Base-by-base conservation (phyloP, 2,329 filamentous ascomycete genomes). In the Fusarium odoratissimum region DNA sequence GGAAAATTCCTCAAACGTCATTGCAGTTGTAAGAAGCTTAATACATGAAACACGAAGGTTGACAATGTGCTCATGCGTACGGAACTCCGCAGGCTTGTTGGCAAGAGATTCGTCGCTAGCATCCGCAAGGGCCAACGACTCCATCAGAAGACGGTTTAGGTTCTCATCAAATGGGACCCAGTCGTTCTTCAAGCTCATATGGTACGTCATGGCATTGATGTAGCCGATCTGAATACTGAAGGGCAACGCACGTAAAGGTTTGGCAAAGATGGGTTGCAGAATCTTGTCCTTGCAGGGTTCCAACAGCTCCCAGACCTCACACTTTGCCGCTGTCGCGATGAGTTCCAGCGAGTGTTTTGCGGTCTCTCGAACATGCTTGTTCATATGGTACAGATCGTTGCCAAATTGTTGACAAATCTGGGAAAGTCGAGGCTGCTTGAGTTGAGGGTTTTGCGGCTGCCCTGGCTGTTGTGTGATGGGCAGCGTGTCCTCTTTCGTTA, bases 201-300 rank as follows among this genome's bases (percentile, higher is more conserved):
- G 97, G 82, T 97, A 99, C 0, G 94, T 97, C 79, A 99, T 95
- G 2, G 96, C 96, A 80, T 99, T 97, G 75, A 99, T 98, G 79
- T 97, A 98, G 8, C 96, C 97, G 75, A 99, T 99, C 83, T 99
- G 97, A 6, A 94, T 95, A 9, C 94, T 89, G 79, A 99, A 99
- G 0, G 96, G 96, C 69, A 99, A 85, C 1, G 96, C 97, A 69
- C 96, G 90, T 25, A 99, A 83, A 19, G 96, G 96, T 80, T 99
- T 99, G 74, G 94, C 93, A 84, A 96, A 99, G 52, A 99, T 98
- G 0, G 95, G 94, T 67, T 91, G 88, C n/a, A 98, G 86, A 40
- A 98, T 88, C 37, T 94, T 89, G 66, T 98, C 95, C 82, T 96
- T 97, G 77, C 97, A 94, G 2, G 95, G 95, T 72, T 93, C 91